A percentile compares a stretch with the other conserved stretches of the same genome.
Conservation (phyloP, 2,329 filamentous ascomycete species). For the Coniochaeta sp. region DNA sequence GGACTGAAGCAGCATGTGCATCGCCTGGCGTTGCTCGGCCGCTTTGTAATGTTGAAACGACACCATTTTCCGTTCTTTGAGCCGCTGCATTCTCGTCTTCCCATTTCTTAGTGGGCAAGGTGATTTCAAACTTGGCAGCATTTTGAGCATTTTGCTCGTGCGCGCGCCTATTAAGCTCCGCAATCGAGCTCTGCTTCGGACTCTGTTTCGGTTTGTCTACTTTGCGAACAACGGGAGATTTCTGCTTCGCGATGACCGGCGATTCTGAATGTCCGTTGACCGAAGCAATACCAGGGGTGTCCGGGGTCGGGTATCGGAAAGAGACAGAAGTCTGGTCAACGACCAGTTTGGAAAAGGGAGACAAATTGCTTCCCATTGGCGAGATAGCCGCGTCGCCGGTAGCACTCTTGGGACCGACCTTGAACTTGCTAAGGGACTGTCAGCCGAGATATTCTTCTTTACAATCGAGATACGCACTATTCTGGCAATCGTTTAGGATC, state of each 20-base stretch:
- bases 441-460: constrained; percentile 9
- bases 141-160: constrained; percentile 25
- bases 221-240: constrained; percentile 12
- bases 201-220: constrained; percentile 11
- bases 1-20: not conserved
- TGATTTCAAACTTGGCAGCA: constrained; percentile 36
- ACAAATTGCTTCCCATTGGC: constrained; percentile 32
- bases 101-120: constrained; percentile 35
- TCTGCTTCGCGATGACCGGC: constrained; percentile 22
- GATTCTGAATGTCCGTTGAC: constrained; percentile 20
- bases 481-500: constrained; percentile 63
- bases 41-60: not conserved
- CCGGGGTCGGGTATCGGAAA: constrained; percentile 31
- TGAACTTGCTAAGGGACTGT: constrained; percentile 46
- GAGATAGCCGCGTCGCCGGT: constrained; percentile 17
- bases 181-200: constrained; percentile 5
- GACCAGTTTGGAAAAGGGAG: constrained; percentile 43
- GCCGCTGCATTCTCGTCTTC: constrained; percentile 11
- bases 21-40: not conserved
- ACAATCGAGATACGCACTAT: constrained; percentile 42
- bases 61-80: not conserved
- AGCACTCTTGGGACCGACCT: constrained; percentile 33
- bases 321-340: constrained; percentile 33
- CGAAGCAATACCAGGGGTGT: constrained; percentile 18
- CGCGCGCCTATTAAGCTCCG: constrained; percentile 18